Conservation (phyloP, 495 filamentous ascomycete genomes). For the Astrocystis sublimbata region DNA sequence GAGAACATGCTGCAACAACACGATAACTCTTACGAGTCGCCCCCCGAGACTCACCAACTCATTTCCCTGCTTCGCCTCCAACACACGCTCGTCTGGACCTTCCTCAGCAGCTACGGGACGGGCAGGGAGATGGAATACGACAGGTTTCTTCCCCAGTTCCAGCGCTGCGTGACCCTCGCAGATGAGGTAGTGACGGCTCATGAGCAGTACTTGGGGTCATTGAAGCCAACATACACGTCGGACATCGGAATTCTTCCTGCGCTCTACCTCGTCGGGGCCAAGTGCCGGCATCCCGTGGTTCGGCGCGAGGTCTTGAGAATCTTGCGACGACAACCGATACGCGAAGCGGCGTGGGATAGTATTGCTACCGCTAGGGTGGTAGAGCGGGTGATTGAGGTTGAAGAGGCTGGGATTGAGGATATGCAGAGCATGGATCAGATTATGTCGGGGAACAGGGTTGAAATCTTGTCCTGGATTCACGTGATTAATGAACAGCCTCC, state of each 20-base stretch:
- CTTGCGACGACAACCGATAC: slow-evolving; percentile 30
- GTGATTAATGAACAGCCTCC: slow-evolving; percentile 21
- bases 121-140: slow-evolving; percentile 22
- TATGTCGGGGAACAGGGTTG: slow-evolving; percentile 28
- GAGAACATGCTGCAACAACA: slow-evolving; percentile 13
- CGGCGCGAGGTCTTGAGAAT: slow-evolving; percentile 30
- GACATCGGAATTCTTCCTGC: slow-evolving; percentile 23
- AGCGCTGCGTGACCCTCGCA: slow-evolving; percentile 11
- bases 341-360: slow-evolving; percentile 39
- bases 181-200: not conserved
- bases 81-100: slow-evolving; percentile 31
- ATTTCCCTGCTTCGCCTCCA: slow-evolving; percentile 27
- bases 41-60: not conserved
- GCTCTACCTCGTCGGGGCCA: slow-evolving; percentile 35
- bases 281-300: slow-evolving; percentile 34
- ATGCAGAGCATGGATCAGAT: slow-evolving; percentile 28
- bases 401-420: slow-evolving; percentile 16
- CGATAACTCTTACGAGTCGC: not conserved
- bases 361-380: slow-evolving; percentile 29
- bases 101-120: slow-evolving; percentile 26
- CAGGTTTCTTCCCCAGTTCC: slow-evolving; percentile 19
- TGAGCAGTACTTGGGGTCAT: slow-evolving; percentile 7
- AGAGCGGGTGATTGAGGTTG: slow-evolving; percentile 35
- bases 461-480: slow-evolving; percentile 27
- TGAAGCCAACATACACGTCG: slow-evolving; percentile 22